Conservation (phyloP, 805 yeast species). For the Candida sonorensis region DNA sequence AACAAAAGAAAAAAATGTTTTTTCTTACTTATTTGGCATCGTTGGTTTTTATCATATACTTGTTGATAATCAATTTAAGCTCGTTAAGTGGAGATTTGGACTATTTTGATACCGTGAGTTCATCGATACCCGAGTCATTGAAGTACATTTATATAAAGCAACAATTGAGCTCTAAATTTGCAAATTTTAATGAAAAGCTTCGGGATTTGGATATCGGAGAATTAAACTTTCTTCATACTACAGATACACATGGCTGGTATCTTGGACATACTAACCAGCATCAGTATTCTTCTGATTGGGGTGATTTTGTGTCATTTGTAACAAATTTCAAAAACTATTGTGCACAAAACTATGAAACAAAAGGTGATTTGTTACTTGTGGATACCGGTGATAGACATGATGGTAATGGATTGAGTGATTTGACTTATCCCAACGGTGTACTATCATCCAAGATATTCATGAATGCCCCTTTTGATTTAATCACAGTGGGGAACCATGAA, state of each 20-base stretch:
- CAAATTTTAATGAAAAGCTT: conserved; percentile 30
- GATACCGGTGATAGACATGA: conserved; percentile 95
- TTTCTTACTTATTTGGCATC: conserved; percentile 4
- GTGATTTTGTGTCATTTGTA: conserved; percentile 74
- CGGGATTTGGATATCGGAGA: conserved; percentile 63
- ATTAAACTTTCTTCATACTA: conserved; percentile 83
- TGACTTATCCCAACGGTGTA: conserved; percentile 65
- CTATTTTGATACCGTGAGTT: no score
- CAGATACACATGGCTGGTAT: conserved; percentile 97
- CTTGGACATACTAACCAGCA: conserved; percentile 81
- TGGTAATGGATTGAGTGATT: conserved; percentile 87
- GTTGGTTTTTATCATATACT: conserved; percentile 3
- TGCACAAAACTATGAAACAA: conserved; percentile 19
- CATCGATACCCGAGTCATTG: no score
- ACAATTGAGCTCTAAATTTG: conserved; percentile 28
- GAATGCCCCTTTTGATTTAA: conserved; percentile 61
- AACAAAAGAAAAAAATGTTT: conserved; percentile 1
- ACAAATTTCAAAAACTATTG: conserved; percentile 34
- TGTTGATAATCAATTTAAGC: conserved; percentile 4
- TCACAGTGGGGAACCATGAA: conserved; percentile 91
- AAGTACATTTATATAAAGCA: conserved; percentile 11
- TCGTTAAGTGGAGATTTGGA: conserved; percentile 1
- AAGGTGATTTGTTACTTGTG: conserved; percentile 60
- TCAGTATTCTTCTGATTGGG: conserved; percentile 84
- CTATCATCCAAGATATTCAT: conserved; percentile 57